Evolutionary conservation across 2,329 filamentous ascomycete genomes (phyloP).

Genomic region (Catunica adiposa): DNA sequence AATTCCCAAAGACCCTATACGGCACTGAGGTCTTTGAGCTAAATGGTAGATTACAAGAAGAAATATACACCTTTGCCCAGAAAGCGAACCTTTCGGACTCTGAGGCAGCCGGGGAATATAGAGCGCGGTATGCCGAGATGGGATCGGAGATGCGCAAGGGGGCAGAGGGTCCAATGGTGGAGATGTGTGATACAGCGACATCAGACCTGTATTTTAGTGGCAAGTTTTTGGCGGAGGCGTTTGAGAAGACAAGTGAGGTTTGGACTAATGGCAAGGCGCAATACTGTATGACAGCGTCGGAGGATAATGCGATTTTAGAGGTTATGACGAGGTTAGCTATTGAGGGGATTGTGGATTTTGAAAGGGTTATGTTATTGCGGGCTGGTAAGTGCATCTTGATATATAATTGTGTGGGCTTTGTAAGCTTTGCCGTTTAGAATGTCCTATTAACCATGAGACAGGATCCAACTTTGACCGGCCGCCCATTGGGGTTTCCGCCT

Average conservation of each 20-base stretch:
- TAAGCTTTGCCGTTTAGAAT: too few relatives aligned
- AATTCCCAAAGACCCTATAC: conserved; percentile 44
- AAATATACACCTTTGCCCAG: conserved; percentile 34
- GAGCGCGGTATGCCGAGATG: conserved; percentile 32
- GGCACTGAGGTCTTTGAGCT: conserved; percentile 56
- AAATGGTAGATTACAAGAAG: conserved; percentile 38
- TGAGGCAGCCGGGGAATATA: conserved; percentile 32
- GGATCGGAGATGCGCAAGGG: conserved; percentile 27
- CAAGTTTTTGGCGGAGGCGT: conserved; percentile 40
- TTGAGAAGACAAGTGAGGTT: conserved; percentile 45
- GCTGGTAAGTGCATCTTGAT: conserved; percentile 34
- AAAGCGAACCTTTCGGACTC: conserved; percentile 37
- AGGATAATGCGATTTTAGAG: conserved; percentile 54
- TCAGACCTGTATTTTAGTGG: conserved; percentile 59
- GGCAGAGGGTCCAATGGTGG: conserved; percentile 33
- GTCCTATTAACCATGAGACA: too few relatives aligned
- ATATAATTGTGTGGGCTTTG: too few relatives aligned
- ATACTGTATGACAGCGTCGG: conserved; percentile 58
- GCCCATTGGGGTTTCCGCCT: conserved; percentile 37
- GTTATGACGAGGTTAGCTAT: conserved; percentile 44
- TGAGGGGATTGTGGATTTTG: conserved; percentile 44
- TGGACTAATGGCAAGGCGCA: conserved; percentile 51
- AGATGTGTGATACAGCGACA: conserved; percentile 51
- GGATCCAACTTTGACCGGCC: conserved; percentile 58
- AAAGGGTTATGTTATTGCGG: conserved; percentile 50